Percentiles rank a stretch among this genome's conserved stretches.
Evolutionary conservation across 2,329 filamentous ascomycete species (phyloP).

Genomic region (Talaromyces pinophilus): DNA sequence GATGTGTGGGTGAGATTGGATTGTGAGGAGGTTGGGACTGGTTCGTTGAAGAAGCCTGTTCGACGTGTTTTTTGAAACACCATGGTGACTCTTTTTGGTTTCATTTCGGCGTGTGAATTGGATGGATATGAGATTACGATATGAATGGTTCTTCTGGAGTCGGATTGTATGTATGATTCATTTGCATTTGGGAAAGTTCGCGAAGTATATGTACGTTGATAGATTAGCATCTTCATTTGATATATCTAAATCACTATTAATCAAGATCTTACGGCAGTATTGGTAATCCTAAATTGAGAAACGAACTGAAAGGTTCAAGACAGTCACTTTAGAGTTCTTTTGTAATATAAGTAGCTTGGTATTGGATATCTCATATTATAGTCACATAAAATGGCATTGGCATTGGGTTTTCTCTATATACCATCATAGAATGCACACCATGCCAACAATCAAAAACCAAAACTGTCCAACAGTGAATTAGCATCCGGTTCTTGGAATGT

Average conservation of each 20-base stretch:
- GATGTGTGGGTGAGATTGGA: constrained; percentile 37
- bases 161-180: neutral
- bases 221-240: neutral
- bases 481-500: constrained; percentile 92
- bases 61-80: constrained; percentile 4
- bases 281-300: neutral
- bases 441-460: constrained; percentile 68
- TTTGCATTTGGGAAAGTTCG: neutral
- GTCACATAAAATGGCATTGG: neutral
- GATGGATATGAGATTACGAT: constrained; percentile 16
- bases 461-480: constrained; percentile 83
- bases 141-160: neutral
- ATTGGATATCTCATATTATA: neutral
- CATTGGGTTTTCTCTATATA: neutral
- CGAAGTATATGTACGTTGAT: neutral
- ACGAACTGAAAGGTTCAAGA: neutral
- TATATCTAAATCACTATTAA: neutral
- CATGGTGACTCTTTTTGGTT: neutral
- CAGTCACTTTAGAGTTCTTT: neutral
- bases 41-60: neutral
- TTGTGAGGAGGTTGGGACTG: constrained; percentile 28
- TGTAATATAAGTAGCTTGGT: neutral
- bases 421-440: neutral
- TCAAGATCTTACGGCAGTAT: neutral
- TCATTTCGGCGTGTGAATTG: neutral